Percentiles rank a stretch among this genome's conserved stretches.
These are phyloP conservation scores for Rhodamnia rubescens DNA, from an alignment of 345 rosid species.

Conservation along the genomic window DNA sequence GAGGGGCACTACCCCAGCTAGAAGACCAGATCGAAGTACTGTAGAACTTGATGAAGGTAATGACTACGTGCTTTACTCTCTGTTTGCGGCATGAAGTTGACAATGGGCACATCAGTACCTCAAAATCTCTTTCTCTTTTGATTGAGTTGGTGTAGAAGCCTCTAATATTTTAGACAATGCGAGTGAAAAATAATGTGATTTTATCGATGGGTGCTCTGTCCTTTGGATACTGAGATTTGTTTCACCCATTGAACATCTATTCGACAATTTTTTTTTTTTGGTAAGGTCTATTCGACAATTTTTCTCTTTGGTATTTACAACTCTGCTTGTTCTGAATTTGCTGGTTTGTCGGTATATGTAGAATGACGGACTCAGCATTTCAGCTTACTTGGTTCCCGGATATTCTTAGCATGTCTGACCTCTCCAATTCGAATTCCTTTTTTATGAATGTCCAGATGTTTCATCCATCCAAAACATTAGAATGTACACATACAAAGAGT, in stretches of 20 bases:
- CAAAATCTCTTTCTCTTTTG: neutral
- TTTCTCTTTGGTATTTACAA: neutral
- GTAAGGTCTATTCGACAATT: neutral
- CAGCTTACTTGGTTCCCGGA: neutral
- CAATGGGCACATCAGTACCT: neutral
- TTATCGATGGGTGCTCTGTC: neutral
- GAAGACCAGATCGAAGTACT: neutral
- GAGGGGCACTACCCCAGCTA: conserved; percentile 12
- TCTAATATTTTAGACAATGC: neutral
- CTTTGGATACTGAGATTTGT: neutral
- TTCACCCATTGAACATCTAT: neutral
- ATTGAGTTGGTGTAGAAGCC: neutral
- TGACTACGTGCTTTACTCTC: neutral
- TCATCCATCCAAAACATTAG: conserved; percentile 27
- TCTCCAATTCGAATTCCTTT: conserved; percentile 1
- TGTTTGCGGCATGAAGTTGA: neutral
- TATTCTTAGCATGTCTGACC: neutral
- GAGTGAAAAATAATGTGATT: neutral
- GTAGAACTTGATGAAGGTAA: conserved; percentile 40
- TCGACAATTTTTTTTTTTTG: neutral
- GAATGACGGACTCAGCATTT: neutral
- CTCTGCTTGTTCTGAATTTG: neutral
- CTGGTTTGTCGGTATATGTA: neutral
- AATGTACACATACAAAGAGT: conserved; percentile 33
- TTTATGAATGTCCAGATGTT: conserved; percentile 25